Evolutionary conservation across 768 basidiomycete genomes (phyloP).

Genomic region (Boletus reticulatus): DNA sequence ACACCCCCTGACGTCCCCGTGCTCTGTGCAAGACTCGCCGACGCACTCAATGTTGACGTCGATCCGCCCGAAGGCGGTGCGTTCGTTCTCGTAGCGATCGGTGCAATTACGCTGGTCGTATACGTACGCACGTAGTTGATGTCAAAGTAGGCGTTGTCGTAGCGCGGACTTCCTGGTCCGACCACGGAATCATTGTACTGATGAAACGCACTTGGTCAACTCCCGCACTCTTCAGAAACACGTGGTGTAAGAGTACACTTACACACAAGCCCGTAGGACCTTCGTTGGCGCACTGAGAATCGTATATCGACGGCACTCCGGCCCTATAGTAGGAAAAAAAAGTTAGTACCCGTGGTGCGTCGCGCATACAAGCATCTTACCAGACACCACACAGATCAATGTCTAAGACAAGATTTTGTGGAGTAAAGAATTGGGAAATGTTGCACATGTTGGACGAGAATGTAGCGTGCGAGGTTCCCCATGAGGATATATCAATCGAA

Average conservation of each 20-base stretch:
- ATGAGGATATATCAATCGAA: slow-evolving; percentile 38
- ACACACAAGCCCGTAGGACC: slow-evolving; percentile 44
- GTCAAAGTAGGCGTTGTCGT: slow-evolving; percentile 64
- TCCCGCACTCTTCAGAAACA: neutral
- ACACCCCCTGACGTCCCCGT: neutral
- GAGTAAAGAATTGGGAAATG: slow-evolving; percentile 43
- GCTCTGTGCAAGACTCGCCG: neutral
- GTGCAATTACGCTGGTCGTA: slow-evolving; percentile 25
- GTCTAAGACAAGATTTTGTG: slow-evolving; percentile 52
- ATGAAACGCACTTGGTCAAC: neutral
- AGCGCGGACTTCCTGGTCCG: slow-evolving; percentile 52
- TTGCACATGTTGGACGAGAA: slow-evolving; percentile 43
- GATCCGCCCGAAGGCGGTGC: neutral
- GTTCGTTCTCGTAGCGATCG: slow-evolving; percentile 6
- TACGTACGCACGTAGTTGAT: slow-evolving; percentile 65
- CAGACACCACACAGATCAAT: slow-evolving; percentile 55
- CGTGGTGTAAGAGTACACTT: slow-evolving; percentile 11
- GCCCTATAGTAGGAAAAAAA: slow-evolving; percentile 38
- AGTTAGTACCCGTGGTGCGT: neutral
- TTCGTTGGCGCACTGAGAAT: slow-evolving; percentile 37
- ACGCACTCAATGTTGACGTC: neutral
- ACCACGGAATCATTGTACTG: slow-evolving; percentile 56
- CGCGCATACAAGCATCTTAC: slow-evolving; percentile 26
- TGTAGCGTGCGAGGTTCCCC: slow-evolving; percentile 45
- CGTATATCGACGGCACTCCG: slow-evolving; percentile 43